A percentile compares a stretch with the other conserved stretches of the same genome.
phyloP scores from a whole-genome alignment of 2,329 filamentous ascomycete species.

The Trichoderma koningiopsis region DNA sequence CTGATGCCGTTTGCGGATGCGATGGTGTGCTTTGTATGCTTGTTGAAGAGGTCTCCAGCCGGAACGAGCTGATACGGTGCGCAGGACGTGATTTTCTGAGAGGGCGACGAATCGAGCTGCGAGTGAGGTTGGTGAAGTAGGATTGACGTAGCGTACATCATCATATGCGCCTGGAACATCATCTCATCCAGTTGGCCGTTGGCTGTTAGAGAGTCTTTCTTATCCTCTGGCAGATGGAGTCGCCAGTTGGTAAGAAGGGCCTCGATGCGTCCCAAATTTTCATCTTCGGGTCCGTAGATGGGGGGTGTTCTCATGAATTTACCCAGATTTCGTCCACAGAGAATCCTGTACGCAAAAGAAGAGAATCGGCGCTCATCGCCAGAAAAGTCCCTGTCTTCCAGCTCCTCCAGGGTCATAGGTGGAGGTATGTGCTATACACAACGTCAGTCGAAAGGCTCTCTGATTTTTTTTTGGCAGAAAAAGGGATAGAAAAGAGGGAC shows the following conservation, averaged over 20 bases:
- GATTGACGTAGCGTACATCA: constrained; percentile 66
- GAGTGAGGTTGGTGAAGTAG: constrained; percentile 80
- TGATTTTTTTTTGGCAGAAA: background rate
- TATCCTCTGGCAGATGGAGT: constrained; percentile 73
- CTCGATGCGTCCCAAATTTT: constrained; percentile 55
- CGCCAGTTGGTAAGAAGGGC: constrained; percentile 70
- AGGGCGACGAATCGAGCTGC: constrained; percentile 66
- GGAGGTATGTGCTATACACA: constrained; percentile 55
- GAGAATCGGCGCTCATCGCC: constrained; percentile 73
- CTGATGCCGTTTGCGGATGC: constrained; percentile 77
- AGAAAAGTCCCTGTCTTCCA: constrained; percentile 75
- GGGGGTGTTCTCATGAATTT: constrained; percentile 66
- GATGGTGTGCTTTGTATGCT: constrained; percentile 79
- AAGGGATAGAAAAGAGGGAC: background rate
- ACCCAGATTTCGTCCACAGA: constrained; percentile 76
- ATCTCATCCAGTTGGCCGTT: constrained; percentile 80
- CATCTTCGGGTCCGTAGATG: constrained; percentile 55
- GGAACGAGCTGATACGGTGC: constrained; percentile 59
- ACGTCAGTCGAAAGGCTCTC: background rate
- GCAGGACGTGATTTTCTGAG: constrained; percentile 64
- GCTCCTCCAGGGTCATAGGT: constrained; percentile 68
- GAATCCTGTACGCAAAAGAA: constrained; percentile 82
- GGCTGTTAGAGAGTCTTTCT: constrained; percentile 68
- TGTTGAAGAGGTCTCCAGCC: constrained; percentile 57
- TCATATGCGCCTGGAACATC: constrained; percentile 89